Evolutionary conservation across 345 rosid species (phyloP).

Genomic region (Hibiscus tridactylites): DNA sequence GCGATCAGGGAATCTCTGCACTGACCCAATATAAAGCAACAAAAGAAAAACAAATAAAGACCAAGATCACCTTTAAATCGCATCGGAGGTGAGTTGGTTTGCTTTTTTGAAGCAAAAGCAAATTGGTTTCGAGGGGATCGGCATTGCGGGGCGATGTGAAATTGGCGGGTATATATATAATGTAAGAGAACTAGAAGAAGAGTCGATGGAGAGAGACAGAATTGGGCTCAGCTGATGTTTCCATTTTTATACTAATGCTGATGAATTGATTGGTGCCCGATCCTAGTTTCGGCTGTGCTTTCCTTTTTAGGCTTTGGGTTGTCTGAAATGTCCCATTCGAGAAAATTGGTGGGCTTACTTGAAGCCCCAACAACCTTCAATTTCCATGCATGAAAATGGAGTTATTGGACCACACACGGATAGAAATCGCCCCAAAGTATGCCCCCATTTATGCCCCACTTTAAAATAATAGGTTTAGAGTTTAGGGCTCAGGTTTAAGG

Average conservation of each 20-base stretch:
- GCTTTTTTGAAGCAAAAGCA: not conserved
- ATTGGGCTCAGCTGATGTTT: not conserved
- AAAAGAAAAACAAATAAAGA: too few species aligned
- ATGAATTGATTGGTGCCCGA: not conserved
- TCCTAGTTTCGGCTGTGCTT: not conserved
- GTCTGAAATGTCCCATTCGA: not conserved
- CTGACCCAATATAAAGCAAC: not conserved
- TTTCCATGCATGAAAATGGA: too few species aligned
- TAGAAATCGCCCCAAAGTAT: too few species aligned
- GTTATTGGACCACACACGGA: too few species aligned
- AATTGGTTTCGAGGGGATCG: constrained; percentile 8
- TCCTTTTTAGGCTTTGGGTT: not conserved
- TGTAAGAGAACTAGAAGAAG: not conserved
- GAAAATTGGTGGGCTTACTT: not conserved
- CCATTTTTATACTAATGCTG: not conserved
- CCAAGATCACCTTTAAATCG: too few species aligned
- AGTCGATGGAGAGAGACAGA: not conserved
- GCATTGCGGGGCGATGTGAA: not conserved
- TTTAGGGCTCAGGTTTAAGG: too few species aligned
- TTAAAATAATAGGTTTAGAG: too few species aligned
- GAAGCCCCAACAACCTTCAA: not conserved
- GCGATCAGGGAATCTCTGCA: constrained; percentile 36
- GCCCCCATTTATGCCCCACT: too few species aligned
- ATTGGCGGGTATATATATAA: not conserved
- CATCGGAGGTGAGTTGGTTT: too few species aligned